Evolutionary conservation across 805 yeast species (phyloP).

Genomic region (Wickerhamiella spandovensis): DNA sequence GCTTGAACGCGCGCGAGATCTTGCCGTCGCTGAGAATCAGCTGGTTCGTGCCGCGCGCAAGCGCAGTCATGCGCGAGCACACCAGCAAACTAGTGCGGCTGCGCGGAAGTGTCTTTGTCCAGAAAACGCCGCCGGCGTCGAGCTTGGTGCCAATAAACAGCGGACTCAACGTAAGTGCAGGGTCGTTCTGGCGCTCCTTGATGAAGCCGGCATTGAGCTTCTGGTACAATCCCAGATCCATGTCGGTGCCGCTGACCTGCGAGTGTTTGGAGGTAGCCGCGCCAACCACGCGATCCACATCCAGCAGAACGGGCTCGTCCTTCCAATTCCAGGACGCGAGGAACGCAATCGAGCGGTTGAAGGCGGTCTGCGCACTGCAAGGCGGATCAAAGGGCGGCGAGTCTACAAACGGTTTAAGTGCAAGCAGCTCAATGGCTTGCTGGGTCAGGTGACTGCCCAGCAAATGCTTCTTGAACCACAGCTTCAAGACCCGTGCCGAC

Average conservation of each 20-base stretch:
- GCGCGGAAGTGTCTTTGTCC: constrained; percentile 48
- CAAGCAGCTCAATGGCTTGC: constrained; percentile 70
- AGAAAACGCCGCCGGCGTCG: constrained; percentile 76
- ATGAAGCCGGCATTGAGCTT: constrained; percentile 49
- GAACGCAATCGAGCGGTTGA: constrained; percentile 56
- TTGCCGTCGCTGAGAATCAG: constrained; percentile 26
- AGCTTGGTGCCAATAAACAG: constrained; percentile 70
- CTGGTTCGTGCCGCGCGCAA: constrained; percentile 61
- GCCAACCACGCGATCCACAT: constrained; percentile 33
- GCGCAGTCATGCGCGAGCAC: constrained; percentile 76
- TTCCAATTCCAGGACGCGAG: constrained; percentile 89
- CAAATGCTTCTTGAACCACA: constrained; percentile 79
- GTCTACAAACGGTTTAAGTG: constrained; percentile 73
- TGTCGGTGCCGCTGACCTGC: constrained; percentile 23
- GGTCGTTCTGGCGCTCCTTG: constrained; percentile 63
- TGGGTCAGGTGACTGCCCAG: constrained; percentile 59
- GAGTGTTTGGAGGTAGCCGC: constrained; percentile 6
- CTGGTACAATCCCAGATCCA: constrained; percentile 50
- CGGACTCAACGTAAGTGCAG: constrained; percentile 65
- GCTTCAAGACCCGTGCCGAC: constrained; percentile 71
- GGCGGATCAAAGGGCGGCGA: constrained; percentile 79
- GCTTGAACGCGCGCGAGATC: constrained; percentile 51
- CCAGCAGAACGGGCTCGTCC: constrained; percentile 71
- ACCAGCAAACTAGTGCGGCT: constrained; percentile 46
- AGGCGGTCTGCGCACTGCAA: constrained; percentile 65